Evolutionary conservation across 2,329 filamentous ascomycete genomes (phyloP).

Genomic region (Aspergillus sp.): DNA sequence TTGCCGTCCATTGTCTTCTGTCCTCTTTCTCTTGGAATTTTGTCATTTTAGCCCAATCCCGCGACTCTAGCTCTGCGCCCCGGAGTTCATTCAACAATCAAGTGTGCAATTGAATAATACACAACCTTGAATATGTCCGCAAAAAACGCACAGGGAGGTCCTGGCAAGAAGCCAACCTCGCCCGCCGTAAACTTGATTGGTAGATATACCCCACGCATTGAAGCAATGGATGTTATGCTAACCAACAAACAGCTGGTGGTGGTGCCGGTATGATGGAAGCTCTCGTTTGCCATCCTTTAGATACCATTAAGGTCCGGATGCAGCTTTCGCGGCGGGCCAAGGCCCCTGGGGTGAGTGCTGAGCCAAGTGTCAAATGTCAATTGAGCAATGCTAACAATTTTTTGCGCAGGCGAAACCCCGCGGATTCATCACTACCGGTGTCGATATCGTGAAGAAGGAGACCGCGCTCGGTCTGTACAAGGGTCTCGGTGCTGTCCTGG

Average conservation of each 20-base stretch:
- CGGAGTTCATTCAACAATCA: not conserved
- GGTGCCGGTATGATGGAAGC: slow-evolving; percentile 99
- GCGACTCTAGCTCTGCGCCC: not conserved
- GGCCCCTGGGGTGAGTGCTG: slow-evolving; percentile 61
- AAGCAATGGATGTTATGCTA: slow-evolving; percentile 4
- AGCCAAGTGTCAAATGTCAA: not conserved
- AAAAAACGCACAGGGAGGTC: slow-evolving; percentile 48
- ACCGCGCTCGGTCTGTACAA: slow-evolving; percentile 94
- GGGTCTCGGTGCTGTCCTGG: slow-evolving; percentile 91
- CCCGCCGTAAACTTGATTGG: slow-evolving; percentile 87
- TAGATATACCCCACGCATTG: slow-evolving; percentile 37
- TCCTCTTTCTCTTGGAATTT: not conserved
- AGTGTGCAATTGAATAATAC: not conserved
- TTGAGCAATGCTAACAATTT: slow-evolving; percentile 7
- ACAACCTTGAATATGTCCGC: slow-evolving; percentile 47
- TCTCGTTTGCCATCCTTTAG: slow-evolving; percentile 90
- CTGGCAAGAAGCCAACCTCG: slow-evolving; percentile 65
- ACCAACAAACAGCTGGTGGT: slow-evolving; percentile 66
- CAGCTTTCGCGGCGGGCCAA: slow-evolving; percentile 85
- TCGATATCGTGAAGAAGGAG: slow-evolving; percentile 80
- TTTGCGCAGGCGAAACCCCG: slow-evolving; percentile 58
- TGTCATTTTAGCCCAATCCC: no score
- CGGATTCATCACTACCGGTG: slow-evolving; percentile 80
- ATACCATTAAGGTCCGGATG: slow-evolving; percentile 99
- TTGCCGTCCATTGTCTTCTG: not conserved